Evolutionary conservation across 306 rosid genomes (phyloP), one percentile per base, ranked within the genome.

Genomic region (Canavalia ensiformis): DNA sequence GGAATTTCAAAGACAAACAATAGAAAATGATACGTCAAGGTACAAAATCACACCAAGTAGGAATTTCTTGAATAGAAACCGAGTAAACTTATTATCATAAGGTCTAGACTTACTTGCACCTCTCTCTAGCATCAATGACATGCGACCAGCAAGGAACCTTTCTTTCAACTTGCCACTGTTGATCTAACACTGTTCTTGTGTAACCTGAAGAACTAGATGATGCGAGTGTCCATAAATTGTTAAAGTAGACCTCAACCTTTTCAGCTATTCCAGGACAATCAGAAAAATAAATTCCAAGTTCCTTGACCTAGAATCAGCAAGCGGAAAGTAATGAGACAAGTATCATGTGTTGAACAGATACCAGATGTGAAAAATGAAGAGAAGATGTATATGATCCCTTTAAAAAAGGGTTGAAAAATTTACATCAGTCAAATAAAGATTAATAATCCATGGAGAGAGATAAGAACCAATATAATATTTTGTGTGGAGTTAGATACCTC

Each of bases 61-160:
- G 57, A 69, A 45, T 44, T 81, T 68, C 51, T 50, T 5, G 75
- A 78, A 86, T 55, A 28, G 35, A 69, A 77, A 77, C 45, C 12
- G 65, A 69, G 30, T 35, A 54, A 75, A 65, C 60, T 68, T 57
- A 4, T 50, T 65, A 30, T 63, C 52, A 55, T 8, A 51, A 79
- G 74, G 58, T 29, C 50, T 68, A 45, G 52, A 84, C 95, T 78
- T 88, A 94, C 98, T 88, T 88, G 87, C 99, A 95, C 68, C 95
- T 88, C 74, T 77, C 74, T 81, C 56, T 78, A 9, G 72, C 78
- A 59, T 88, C 86, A 81, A 91, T 25, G 70, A 93, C 91, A 84
- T 89, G 94, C 2, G 99, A 95, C 99, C 99, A 91, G 88, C 97
- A 93, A 83, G 97, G 97, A 87, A 95, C 94, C 88, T 87, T 86